Conservation (phyloP, 768 basidiomycete genomes). For the Termitomyces sp. region DNA sequence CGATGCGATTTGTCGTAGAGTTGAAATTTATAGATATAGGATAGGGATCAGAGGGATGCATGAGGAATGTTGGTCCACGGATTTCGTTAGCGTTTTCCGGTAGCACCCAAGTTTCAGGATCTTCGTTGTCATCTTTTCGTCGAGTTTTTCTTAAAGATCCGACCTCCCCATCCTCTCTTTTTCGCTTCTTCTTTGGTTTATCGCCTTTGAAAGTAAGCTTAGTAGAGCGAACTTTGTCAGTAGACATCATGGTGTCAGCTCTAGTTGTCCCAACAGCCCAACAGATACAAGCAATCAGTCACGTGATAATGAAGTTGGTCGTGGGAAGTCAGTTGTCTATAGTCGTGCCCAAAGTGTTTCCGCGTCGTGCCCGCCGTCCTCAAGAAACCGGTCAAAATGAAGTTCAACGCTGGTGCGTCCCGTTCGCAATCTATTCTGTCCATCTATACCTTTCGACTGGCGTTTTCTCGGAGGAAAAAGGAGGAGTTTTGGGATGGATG, state of each 20-base stretch:
- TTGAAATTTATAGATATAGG: conserved; percentile 77
- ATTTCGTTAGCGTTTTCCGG: conserved; percentile 69
- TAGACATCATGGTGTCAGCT: conserved; percentile 23
- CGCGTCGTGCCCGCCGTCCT: conserved; percentile 52
- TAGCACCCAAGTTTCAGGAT: conserved; percentile 74
- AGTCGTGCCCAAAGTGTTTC: conserved; percentile 23
- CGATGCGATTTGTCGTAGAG: conserved; percentile 65
- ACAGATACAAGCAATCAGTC: no score
- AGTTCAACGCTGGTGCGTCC: conserved; percentile 77
- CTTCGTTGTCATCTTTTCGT: conserved; percentile 53
- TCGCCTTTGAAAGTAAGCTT: conserved; percentile 91
- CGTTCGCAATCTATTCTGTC: conserved; percentile 16
- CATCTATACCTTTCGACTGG: conserved; percentile 18
- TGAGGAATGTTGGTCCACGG: conserved; percentile 82
- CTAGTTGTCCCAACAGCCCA: no score
- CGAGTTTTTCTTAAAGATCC: conserved; percentile 37
- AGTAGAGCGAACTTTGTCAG: conserved; percentile 53
- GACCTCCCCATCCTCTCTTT: conserved; percentile 51
- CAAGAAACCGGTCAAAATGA: conserved; percentile 62
- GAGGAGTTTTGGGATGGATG: conserved; percentile 51
- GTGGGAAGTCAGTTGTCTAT: conserved; percentile 28
- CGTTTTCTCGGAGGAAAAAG: conserved; percentile 19
- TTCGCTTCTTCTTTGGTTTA: conserved; percentile 78
- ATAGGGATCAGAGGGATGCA: conserved; percentile 76
- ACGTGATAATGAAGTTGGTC: conserved; percentile 27